Evolutionary conservation across 306 rosid species (phyloP).

Genomic region (Cicer arietinum): DNA sequence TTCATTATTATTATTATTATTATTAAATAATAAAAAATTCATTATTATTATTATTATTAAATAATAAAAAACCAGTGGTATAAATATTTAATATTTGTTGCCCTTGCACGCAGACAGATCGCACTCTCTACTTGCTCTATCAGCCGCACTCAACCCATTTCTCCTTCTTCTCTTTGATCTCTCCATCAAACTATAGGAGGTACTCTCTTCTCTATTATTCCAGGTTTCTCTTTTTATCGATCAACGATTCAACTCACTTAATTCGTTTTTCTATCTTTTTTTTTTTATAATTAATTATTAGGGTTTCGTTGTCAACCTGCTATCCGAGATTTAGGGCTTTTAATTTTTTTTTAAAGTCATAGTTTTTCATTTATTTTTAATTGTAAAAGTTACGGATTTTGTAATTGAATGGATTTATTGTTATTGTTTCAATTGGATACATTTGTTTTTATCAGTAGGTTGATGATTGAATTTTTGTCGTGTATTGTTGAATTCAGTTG

Average conservation of each 20-base stretch:
- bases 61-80: not conserved
- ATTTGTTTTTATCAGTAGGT: not conserved
- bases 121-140: not conserved
- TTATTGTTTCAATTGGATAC: not conserved
- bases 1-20: no score
- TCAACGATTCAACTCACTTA: not conserved
- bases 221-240: not conserved
- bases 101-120: constrained; percentile 25
- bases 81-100: constrained; percentile 20
- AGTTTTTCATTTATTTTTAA: not conserved
- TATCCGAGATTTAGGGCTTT: constrained; percentile 38
- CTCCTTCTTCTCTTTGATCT: not conserved
- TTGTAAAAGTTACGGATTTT: not conserved
- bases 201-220: not conserved
- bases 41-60: no score
- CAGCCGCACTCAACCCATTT: not conserved
- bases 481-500: not conserved
- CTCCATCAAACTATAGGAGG: constrained; percentile 25
- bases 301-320: constrained; percentile 15
- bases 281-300: not conserved
- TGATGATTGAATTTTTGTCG: constrained; percentile 15
- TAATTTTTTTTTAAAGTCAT: not conserved
- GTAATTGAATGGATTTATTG: not conserved
- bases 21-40: not conserved
- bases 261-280: not conserved